Percentiles rank a stretch among this genome's conserved stretches.
phyloP scores from a whole-genome alignment of 2,329 filamentous ascomycete species.

The Verticillium nonalfalfae region DNA sequence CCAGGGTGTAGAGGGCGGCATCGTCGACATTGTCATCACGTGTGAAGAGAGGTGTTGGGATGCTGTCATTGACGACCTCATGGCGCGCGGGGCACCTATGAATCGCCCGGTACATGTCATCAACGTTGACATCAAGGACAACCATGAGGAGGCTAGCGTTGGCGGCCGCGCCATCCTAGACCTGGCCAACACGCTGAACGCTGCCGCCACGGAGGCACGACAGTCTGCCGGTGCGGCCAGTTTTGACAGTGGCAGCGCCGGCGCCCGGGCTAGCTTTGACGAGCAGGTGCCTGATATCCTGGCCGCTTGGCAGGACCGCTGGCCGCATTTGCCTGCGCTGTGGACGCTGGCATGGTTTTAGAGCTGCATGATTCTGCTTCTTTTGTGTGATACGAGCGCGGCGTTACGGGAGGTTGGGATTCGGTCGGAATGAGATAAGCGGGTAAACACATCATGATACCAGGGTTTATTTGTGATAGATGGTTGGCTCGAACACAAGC shows the following conservation, averaged over 20 bases:
- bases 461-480: not conserved
- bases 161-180: constrained; percentile 91
- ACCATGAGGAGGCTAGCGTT: constrained; percentile 90
- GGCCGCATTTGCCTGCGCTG: constrained; percentile 82
- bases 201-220: constrained; percentile 71
- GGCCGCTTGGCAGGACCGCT: constrained; percentile 88
- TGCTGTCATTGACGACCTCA: constrained; percentile 88
- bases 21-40: constrained; percentile 92
- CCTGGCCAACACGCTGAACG: constrained; percentile 78
- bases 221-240: constrained; percentile 54
- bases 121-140: constrained; percentile 97
- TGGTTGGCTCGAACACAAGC: too few relatives aligned
- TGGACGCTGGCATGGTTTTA: constrained; percentile 97
- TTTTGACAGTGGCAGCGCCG: constrained; percentile 64
- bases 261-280: constrained; percentile 74
- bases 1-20: constrained; percentile 75
- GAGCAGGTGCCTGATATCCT: constrained; percentile 89
- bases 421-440: not conserved
- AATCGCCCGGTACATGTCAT: constrained; percentile 96
- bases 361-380: constrained; percentile 11
- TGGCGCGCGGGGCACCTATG: constrained; percentile 76
- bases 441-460: not conserved
- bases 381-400: not conserved
- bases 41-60: constrained; percentile 99
- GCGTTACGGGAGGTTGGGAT: not conserved